A percentile compares a stretch with the other conserved stretches of the same genome.
These are phyloP conservation scores for Phytopythium kandeliae DNA, from an alignment of 352 stramenopile genomes.

Conservation along the genomic window DNA sequence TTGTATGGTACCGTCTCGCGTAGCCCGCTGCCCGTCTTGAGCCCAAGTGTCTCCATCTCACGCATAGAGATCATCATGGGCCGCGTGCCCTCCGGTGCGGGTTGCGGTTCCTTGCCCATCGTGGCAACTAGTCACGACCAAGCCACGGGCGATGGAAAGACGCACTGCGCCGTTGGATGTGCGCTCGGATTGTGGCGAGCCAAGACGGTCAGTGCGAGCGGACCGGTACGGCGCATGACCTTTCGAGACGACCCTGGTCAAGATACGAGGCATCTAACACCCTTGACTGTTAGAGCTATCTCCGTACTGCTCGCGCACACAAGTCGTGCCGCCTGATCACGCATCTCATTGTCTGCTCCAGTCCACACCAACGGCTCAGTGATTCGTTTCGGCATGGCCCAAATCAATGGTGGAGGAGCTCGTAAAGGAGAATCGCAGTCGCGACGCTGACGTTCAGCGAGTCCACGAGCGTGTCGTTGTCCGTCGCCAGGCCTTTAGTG, in stretches of 20 bases:
- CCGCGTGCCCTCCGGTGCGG: conserved; percentile 55
- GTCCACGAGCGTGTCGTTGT: conserved; percentile 64
- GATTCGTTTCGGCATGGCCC: too few relatives aligned
- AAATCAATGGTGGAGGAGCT: conserved; percentile 55
- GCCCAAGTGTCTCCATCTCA: conserved; percentile 74
- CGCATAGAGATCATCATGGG: conserved; percentile 85
- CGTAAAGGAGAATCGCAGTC: conserved; percentile 70
- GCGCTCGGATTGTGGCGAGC: background rate
- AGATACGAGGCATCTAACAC: too few relatives aligned
- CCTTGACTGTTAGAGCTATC: too few relatives aligned
- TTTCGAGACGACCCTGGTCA: background rate
- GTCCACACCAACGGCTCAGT: too few relatives aligned
- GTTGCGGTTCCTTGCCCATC: conserved; percentile 32
- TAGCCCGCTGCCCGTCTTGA: conserved; percentile 75
- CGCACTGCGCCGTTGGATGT: background rate
- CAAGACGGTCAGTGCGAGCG: too few relatives aligned
- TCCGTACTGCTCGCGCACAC: too few relatives aligned
- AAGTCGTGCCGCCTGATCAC: too few relatives aligned
- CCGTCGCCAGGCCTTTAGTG: conserved; percentile 30
- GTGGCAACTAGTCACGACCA: background rate
- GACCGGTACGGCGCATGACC: background rate
- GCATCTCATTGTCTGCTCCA: too few relatives aligned
- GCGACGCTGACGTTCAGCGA: conserved; percentile 82
- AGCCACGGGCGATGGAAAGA: background rate
- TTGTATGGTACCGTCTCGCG: conserved; percentile 72